phyloP scores from a whole-genome alignment of 805 yeast genomes.

The Saturnispora mendoncae region DNA sequence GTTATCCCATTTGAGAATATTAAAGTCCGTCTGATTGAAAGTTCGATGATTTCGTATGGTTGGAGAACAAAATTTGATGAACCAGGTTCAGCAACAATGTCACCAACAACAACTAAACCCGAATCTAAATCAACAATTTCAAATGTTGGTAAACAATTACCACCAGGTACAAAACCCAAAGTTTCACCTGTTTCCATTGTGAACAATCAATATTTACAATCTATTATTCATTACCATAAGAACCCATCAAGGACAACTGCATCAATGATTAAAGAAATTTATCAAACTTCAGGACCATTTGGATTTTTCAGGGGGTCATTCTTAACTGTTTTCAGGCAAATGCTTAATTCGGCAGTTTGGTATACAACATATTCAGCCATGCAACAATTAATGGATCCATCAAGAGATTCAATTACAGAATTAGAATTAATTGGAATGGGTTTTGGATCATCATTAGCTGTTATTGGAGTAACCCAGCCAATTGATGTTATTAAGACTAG shows the following conservation, averaged over 20 bases:
- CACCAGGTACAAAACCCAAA: constrained; percentile 6
- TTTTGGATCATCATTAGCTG: constrained; percentile 58
- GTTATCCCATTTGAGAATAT: constrained; percentile 88
- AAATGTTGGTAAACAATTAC: constrained; percentile 8
- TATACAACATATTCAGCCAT: constrained; percentile 74
- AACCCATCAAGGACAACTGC: constrained; percentile 46
- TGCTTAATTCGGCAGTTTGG: constrained; percentile 70
- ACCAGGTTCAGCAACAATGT: constrained; percentile 4
- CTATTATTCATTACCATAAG: constrained; percentile 34
- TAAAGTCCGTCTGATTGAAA: constrained; percentile 73
- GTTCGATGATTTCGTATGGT: constrained; percentile 34
- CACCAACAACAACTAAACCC: constrained; percentile 8
- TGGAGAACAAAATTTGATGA: constrained; percentile 17
- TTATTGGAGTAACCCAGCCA: constrained; percentile 77
- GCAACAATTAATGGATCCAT: constrained; percentile 61
- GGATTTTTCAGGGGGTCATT: constrained; percentile 79
- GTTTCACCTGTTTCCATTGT: not conserved
- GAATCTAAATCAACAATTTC: no score
- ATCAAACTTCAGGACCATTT: constrained; percentile 56
- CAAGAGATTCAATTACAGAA: constrained; percentile 34
- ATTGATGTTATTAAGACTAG: constrained; percentile 81
- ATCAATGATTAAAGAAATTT: constrained; percentile 56
- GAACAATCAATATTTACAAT: constrained; percentile 12
- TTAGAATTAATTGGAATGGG: constrained; percentile 37
- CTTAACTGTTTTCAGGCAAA: constrained; percentile 78